These are phyloP conservation scores for Chlamydomonas eustigma DNA, from an alignment of 139 green algal species.

Conservation along the genomic window DNA sequence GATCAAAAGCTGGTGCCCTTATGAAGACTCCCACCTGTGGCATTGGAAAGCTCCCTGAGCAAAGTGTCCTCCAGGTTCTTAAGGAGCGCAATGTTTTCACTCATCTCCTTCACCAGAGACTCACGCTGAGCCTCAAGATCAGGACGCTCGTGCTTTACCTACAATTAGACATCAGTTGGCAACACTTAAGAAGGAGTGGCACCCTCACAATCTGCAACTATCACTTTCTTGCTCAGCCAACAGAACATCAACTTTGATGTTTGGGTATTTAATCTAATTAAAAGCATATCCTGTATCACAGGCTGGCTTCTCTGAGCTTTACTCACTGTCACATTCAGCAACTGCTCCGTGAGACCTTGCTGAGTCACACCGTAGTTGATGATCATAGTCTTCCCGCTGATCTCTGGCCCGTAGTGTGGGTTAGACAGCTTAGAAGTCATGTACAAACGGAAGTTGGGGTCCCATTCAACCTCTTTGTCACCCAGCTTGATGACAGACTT, in stretches of 20 bases:
- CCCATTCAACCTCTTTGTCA: slow-evolving; percentile 84
- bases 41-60: slow-evolving; percentile 70
- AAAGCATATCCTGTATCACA: too few relatives aligned
- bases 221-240: too few relatives aligned
- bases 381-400: slow-evolving; percentile 75
- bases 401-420: slow-evolving; percentile 82
- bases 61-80: slow-evolving; percentile 70
- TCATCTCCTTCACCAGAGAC: slow-evolving; percentile 71
- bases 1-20: too few relatives aligned
- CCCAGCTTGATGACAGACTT: slow-evolving; percentile 66
- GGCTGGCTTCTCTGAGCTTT: slow-evolving; percentile 34
- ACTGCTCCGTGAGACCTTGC: slow-evolving; percentile 76
- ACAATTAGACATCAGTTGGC: too few relatives aligned
- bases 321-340: slow-evolving; percentile 67
- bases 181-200: too few relatives aligned
- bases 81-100: slow-evolving; percentile 77
- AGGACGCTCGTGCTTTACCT: slow-evolving; percentile 54
- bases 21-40: slow-evolving; percentile 33
- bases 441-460: slow-evolving; percentile 81
- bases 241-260: too few relatives aligned
- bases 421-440: slow-evolving; percentile 66
- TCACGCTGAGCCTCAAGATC: slow-evolving; percentile 69
- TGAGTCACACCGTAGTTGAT: slow-evolving; percentile 82
- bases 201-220: too few relatives aligned
- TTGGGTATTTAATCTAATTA: too few relatives aligned